Percentiles rank a stretch among this genome's conserved stretches.
Evolutionary conservation across 2,329 filamentous ascomycete species (phyloP).

Genomic region (Dothiorella sarmentorum): DNA sequence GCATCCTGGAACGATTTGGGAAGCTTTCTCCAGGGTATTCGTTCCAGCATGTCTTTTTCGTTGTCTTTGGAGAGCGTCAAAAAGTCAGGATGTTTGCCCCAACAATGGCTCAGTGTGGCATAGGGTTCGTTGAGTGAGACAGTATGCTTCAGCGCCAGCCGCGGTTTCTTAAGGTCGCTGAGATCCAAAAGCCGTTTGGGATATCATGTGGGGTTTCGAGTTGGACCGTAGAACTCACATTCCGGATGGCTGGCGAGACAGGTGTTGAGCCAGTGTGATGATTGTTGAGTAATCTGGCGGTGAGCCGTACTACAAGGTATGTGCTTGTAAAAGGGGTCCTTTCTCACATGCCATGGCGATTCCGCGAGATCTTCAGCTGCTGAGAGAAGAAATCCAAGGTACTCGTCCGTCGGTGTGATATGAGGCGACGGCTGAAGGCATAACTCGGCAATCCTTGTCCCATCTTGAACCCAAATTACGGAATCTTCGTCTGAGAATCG

Average conservation of each 20-base stretch:
- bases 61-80: background rate
- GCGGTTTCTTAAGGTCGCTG: background rate
- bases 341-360: too few relatives aligned
- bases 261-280: background rate
- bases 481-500: too few relatives aligned
- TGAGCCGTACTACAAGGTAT: too few relatives aligned
- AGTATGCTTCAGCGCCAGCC: background rate
- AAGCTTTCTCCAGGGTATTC: background rate
- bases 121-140: background rate
- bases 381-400: too few relatives aligned
- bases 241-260: background rate
- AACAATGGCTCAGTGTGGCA: conserved; percentile 9
- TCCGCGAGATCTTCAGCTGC: too few relatives aligned
- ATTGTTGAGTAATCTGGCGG: too few relatives aligned
- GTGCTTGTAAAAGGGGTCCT: too few relatives aligned
- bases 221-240: background rate
- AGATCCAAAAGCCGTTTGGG: background rate
- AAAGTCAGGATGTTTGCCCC: background rate
- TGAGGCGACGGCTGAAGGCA: too few relatives aligned
- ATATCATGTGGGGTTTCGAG: background rate
- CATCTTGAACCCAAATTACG: too few relatives aligned
- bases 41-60: background rate
- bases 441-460: too few relatives aligned
- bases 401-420: too few relatives aligned
- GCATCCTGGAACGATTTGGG: background rate